These are phyloP conservation scores for Salix dunnii DNA, from an alignment of 345 rosid genomes.

Conservation along the genomic window DNA sequence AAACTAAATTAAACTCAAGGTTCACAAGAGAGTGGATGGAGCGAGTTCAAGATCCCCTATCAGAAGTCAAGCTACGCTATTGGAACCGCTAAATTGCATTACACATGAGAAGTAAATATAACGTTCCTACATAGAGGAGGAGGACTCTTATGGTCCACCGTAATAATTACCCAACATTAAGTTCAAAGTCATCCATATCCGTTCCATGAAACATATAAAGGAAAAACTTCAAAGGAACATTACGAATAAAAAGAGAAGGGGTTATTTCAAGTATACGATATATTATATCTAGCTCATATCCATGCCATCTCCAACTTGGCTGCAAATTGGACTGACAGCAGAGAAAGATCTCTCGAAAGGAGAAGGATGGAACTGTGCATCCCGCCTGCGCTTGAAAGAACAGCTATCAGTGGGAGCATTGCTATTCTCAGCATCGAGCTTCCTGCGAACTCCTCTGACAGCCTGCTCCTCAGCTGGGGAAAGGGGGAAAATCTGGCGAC, in stretches of 20 bases:
- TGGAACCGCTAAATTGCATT: slow-evolving; percentile 41
- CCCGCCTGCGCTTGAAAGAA: slow-evolving; percentile 81
- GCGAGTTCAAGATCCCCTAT: slow-evolving; percentile 15
- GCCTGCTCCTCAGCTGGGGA: slow-evolving; percentile 80
- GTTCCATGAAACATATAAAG: slow-evolving; percentile 34
- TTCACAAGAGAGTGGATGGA: slow-evolving; percentile 13
- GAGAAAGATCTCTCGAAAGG: slow-evolving; percentile 93
- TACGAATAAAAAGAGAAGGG: slow-evolving; percentile 18
- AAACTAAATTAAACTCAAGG: slow-evolving; percentile 18
- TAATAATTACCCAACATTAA: slow-evolving; percentile 37
- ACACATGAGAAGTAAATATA: slow-evolving; percentile 37
- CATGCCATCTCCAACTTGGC: slow-evolving; percentile 96
- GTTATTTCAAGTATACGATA: slow-evolving; percentile 24
- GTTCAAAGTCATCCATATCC: slow-evolving; percentile 45
- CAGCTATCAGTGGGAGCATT: slow-evolving; percentile 66
- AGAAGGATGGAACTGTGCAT: slow-evolving; percentile 71
- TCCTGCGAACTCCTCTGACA: slow-evolving; percentile 91
- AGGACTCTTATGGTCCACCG: slow-evolving; percentile 43
- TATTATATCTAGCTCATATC: slow-evolving; percentile 71
- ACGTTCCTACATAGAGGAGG: slow-evolving; percentile 55
- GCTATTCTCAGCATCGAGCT: slow-evolving; percentile 62
- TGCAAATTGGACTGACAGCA: slow-evolving; percentile 82
- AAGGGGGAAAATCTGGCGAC: slow-evolving; percentile 76
- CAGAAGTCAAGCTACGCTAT: slow-evolving; percentile 24
- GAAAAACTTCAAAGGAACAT: slow-evolving; percentile 33